Base-by-base conservation (phyloP, 2,329 filamentous ascomycete species). In the Pleomassaria siparia region DNA sequence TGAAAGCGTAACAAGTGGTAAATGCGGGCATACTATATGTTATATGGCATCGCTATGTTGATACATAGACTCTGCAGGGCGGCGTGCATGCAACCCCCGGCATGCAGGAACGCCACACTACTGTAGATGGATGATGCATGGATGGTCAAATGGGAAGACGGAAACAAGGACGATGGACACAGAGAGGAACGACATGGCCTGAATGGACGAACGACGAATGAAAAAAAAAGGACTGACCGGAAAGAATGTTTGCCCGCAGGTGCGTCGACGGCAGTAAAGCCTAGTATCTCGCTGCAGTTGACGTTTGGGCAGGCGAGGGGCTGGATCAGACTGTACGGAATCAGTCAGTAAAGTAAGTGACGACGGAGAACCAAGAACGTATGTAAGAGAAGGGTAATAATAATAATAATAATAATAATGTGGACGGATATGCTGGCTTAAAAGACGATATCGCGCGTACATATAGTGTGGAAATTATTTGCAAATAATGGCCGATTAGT, bases 381-480 rank as follows among this genome's bases (percentile, higher is more conserved):
- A n/a, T n/a, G n/a, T n/a, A n/a, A n/a, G n/a, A n/a, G n/a, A n/a
- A n/a, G n/a, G n/a, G n/a, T n/a, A n/a, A n/a, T n/a, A n/a, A n/a
- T n/a, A n/a, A n/a, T n/a, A n/a, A n/a, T 26, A 35, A 47, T 39
- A 47, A 53, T 48, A 29, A 44, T 25, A 51, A 55, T 45, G 60
- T 56, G 58, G 62, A 50, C 48, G 58, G 62, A 50, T 47, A 44
- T 51, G 56, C 54, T 59, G 60, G 58, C 63, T 65, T 65, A 69
- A 69, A 67, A 69, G 60, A 69, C 68, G 60, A 66, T 64, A 62
- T n/a, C n/a, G n/a, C n/a, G n/a, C n/a, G n/a, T 56, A 63, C 51
- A 57, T 68, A 66, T 68, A 70, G 63, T 63, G 59, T 65, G 60
- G 63, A 63, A 53, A 69, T 60, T 59, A 56, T 65, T 58, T 59